phyloP scores from a whole-genome alignment of 2,329 filamentous ascomycete species.

The Apiospora phragmitis region DNA sequence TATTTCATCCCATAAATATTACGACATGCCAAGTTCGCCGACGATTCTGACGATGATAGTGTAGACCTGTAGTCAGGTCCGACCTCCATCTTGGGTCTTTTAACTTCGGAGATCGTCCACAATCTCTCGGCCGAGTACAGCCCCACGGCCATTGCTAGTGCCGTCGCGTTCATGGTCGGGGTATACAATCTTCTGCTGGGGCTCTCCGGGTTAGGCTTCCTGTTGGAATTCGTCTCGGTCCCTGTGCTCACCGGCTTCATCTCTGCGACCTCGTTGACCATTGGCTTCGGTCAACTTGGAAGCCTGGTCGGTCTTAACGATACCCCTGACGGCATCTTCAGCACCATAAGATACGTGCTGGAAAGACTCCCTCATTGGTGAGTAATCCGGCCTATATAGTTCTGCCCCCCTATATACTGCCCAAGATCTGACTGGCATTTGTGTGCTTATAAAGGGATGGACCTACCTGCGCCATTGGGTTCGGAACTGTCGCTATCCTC shows the following conservation, averaged over 20 bases:
- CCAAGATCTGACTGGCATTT: not conserved
- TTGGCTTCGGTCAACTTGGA: constrained; percentile 64
- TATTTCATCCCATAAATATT: too few relatives aligned
- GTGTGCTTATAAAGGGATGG: constrained; percentile 42
- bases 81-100: constrained; percentile 63
- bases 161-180: constrained; percentile 64
- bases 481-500: constrained; percentile 57
- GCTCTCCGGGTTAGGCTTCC: constrained; percentile 62
- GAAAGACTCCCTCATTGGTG: constrained; percentile 49
- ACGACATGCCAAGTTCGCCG: not conserved
- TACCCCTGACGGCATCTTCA: constrained; percentile 50
- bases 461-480: constrained; percentile 59
- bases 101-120: constrained; percentile 61
- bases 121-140: constrained; percentile 53
- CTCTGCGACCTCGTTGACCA: constrained; percentile 65
- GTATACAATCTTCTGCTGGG: constrained; percentile 60
- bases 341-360: constrained; percentile 61
- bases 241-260: constrained; percentile 67
- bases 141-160: constrained; percentile 57
- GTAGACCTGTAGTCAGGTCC: constrained; percentile 62
- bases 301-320: constrained; percentile 59
- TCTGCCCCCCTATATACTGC: too few relatives aligned
- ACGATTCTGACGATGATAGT: not conserved
- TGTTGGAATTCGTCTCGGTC: constrained; percentile 66
- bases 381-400: not conserved